Base-by-base conservation (phyloP, 805 yeast genomes). In the Diddensiella santjacobensis region DNA sequence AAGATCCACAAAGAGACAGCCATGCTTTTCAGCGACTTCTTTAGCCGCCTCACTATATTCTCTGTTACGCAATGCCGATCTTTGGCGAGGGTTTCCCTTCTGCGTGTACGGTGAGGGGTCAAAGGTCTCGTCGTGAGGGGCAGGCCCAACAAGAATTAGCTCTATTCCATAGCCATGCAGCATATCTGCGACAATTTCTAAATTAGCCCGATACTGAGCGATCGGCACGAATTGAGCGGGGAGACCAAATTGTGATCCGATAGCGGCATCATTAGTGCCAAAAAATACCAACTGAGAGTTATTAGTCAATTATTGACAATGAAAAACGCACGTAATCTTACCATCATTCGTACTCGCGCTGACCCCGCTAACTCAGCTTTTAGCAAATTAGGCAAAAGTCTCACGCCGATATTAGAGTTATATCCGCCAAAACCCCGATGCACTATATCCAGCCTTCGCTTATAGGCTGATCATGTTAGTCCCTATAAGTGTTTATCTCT, bases 351-450 rank as follows among this genome's bases (percentile, higher is more conserved):
- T 44, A 79, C 67, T 49, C 65, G 61, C 33, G 65, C 61, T 3
- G 52, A 55, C 3, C 57, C 67, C 1, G 63, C 70, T 42, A 76
- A 65, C 52, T 81, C 87, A 3, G 65, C 57, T 22, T 73, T 68
- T 23, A 87, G 64, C 11, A 83, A 66, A 38, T 69, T 64, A 11
- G 78, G 77, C 3, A 77, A 58, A 4, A 86, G 57, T 41, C 70
- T 64, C 6, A 70, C 58, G 0, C 79, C 88, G 66, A 81, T 81
- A 29, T 78, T 75, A 0, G 89, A 67, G 56, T 75, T 86, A 68
- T 86, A 89, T 0, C 97, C 96, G 1, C 80, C 61, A 58, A 70
- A 87, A 0, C 97, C 97, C 49, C 96, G 71, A 39, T 78, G 80
- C 1, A 88, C 60, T 2, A 90, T 69, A 55, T 87, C 91, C 43